Conservation (phyloP, 2,329 filamentous ascomycete species). For the Grosmannia serpens region DNA sequence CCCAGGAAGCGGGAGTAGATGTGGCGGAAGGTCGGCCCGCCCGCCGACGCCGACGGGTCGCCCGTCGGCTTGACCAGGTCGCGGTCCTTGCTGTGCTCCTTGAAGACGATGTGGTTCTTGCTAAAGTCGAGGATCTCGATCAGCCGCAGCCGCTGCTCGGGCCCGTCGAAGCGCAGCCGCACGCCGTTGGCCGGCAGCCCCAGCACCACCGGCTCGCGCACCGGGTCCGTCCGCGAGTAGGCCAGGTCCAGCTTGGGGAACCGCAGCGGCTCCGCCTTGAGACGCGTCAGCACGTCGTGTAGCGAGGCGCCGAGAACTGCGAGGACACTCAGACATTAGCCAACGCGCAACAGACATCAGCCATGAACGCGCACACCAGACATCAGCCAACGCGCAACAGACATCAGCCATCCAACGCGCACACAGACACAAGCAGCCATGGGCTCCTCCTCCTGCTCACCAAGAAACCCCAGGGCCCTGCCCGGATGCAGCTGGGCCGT, state of each 20-base stretch:
- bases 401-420: too few relatives aligned
- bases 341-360: too few relatives aligned
- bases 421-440: too few relatives aligned
- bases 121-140: conserved; percentile 88
- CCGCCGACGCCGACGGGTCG: conserved; percentile 3
- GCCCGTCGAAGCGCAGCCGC: conserved; percentile 83
- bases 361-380: too few relatives aligned
- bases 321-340: too few relatives aligned
- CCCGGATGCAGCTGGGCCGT: conserved; percentile 55
- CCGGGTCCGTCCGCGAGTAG: conserved; percentile 65
- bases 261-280: conserved; percentile 75
- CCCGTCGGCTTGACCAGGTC: conserved; percentile 59
- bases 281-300: conserved; percentile 74
- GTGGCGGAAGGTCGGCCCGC: conserved; percentile 70
- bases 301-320: conserved; percentile 81
- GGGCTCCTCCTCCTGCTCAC: conserved; percentile 18
- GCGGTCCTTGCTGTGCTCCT: conserved; percentile 49
- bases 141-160: conserved; percentile 79
- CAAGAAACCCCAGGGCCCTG: conserved; percentile 51
- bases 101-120: conserved; percentile 74
- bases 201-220: conserved; percentile 64
- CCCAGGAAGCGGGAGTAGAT: conserved; percentile 92
- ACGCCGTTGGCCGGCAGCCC: conserved; percentile 75
- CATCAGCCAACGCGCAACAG: too few relatives aligned
- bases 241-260: conserved; percentile 76